Evolutionary conservation across 2,329 filamentous ascomycete species (phyloP).

Genomic region (Pseudogymnoascus sp.): DNA sequence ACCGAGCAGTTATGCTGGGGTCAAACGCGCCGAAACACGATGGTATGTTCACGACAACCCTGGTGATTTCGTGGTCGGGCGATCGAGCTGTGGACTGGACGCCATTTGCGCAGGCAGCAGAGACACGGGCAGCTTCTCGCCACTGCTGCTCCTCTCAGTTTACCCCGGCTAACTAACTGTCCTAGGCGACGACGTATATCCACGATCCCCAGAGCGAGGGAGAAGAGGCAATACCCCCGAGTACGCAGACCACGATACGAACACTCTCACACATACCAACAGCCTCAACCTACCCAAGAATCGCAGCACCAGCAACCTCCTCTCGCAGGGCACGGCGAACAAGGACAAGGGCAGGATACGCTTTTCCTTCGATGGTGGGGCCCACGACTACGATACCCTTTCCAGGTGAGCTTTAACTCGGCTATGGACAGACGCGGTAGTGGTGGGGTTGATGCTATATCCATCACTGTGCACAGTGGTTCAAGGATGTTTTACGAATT

Average conservation of each 20-base stretch:
- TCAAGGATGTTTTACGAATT: not conserved
- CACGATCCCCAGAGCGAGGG: conserved; percentile 2
- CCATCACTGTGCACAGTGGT: not conserved
- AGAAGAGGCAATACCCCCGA: not conserved
- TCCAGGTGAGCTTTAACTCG: conserved; percentile 53
- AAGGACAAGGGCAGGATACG: conserved; percentile 56
- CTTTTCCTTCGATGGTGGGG: conserved; percentile 68
- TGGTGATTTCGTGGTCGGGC: not conserved
- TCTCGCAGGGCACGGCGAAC: conserved; percentile 30
- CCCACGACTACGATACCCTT: conserved; percentile 58
- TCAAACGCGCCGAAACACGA: conserved; percentile 4
- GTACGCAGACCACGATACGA: not conserved
- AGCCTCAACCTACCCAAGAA: conserved; percentile 46
- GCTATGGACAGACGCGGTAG: not conserved
- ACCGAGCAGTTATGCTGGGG: conserved; percentile 8
- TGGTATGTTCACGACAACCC: not conserved
- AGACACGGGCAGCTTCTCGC: not conserved
- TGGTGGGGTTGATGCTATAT: not conserved
- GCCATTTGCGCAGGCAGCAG: not conserved
- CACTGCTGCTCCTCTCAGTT: not conserved
- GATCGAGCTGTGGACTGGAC: not conserved
- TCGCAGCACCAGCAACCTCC: conserved; percentile 56
- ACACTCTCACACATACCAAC: not conserved
- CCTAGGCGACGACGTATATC: not conserved
- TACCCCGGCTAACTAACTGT: not conserved